A percentile compares a stretch with the other conserved stretches of the same genome.
These are phyloP conservation scores for Asterochloris sp. DNA, from an alignment of 139 green algal genomes.

Conservation along the genomic window DNA sequence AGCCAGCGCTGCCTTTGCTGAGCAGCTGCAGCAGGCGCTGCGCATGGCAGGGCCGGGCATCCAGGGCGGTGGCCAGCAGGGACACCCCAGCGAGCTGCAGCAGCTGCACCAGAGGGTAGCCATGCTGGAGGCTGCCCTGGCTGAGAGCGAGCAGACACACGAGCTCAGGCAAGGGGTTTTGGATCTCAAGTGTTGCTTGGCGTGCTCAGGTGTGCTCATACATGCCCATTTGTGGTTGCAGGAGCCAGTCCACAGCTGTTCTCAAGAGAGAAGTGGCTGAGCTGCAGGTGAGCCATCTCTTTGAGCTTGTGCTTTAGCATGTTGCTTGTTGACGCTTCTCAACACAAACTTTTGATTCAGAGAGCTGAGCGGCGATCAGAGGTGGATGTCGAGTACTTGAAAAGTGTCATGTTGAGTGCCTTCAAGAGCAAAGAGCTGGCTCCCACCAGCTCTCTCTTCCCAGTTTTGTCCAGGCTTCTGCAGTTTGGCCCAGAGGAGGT, in stretches of 20 bases:
- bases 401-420: slow-evolving; percentile 39
- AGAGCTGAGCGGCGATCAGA: too few species aligned
- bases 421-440: slow-evolving; percentile 47
- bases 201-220: too few species aligned
- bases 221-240: too few species aligned
- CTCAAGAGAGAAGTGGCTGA: too few species aligned
- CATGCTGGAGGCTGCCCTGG: slow-evolving; percentile 22
- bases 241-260: too few species aligned
- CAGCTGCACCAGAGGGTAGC: not conserved
- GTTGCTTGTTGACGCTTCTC: too few species aligned
- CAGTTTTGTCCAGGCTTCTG: slow-evolving; percentile 43
- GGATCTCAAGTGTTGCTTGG: too few species aligned
- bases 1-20: not conserved
- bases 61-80: not conserved
- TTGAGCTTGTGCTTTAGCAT: too few species aligned
- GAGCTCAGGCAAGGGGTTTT: slow-evolving; percentile 19
- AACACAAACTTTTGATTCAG: too few species aligned
- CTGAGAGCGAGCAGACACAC: slow-evolving; percentile 42
- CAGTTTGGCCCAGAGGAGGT: slow-evolving; percentile 46
- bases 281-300: too few species aligned
- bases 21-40: not conserved
- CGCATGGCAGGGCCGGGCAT: not conserved
- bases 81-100: not conserved
- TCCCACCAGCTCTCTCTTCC: slow-evolving; percentile 30
- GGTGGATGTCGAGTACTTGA: slow-evolving; percentile 45